These are phyloP conservation scores for Sphaerosporella brunnea DNA, from an alignment of 495 filamentous ascomycete genomes.

Conservation along the genomic window DNA sequence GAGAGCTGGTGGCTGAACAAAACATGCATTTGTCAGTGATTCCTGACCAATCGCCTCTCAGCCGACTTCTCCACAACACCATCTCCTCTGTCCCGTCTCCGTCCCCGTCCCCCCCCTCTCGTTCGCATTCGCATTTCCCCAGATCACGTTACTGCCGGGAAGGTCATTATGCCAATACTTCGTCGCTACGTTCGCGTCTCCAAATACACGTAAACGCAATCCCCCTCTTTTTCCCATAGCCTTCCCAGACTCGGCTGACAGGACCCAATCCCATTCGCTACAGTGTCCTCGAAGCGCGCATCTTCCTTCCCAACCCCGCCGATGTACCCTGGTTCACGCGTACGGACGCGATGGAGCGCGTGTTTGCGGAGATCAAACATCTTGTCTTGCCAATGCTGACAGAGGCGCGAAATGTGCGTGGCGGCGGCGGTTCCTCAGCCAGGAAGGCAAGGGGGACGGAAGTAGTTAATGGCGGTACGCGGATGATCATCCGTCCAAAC, in stretches of 20 bases:
- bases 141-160: neutral
- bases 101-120: too few relatives aligned
- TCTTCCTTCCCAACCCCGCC: slow-evolving; percentile 82
- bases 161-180: slow-evolving; percentile 24
- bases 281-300: slow-evolving; percentile 83
- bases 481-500: too few relatives aligned
- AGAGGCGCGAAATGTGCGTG: slow-evolving; percentile 54
- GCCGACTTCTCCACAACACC: too few relatives aligned
- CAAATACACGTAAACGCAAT: slow-evolving; percentile 21
- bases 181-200: slow-evolving; percentile 25
- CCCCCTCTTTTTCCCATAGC: slow-evolving; percentile 2
- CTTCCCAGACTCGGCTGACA: neutral
- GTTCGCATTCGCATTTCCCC: neutral
- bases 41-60: too few relatives aligned
- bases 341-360: slow-evolving; percentile 54
- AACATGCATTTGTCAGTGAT: too few relatives aligned
- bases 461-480: slow-evolving; percentile 60
- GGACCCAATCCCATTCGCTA: slow-evolving; percentile 38
- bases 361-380: slow-evolving; percentile 68
- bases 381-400: slow-evolving; percentile 74
- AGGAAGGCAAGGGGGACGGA: slow-evolving; percentile 64
- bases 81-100: too few relatives aligned
- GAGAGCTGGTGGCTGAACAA: too few relatives aligned
- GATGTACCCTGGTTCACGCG: slow-evolving; percentile 66
- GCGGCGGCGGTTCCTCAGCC: too few relatives aligned